A percentile compares a stretch with the other conserved stretches of the same genome.
phyloP scores from a whole-genome alignment of 1,139 yeast genomes.

The Yamadazyma dendronema region DNA sequence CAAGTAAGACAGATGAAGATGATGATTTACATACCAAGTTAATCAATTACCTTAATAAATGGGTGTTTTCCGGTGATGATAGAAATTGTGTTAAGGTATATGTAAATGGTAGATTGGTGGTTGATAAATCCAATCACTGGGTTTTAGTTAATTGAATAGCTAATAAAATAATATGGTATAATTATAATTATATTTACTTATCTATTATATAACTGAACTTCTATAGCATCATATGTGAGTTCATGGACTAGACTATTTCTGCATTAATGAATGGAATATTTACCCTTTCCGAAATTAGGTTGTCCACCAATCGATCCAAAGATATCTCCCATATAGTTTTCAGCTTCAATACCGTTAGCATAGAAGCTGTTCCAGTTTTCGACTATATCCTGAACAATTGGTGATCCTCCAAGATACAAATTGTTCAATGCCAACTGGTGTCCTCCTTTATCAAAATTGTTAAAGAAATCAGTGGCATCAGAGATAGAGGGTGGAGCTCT shows the following conservation, averaged over 20 bases:
- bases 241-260: too few relatives aligned
- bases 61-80: slow-evolving; percentile 96
- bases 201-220: too few relatives aligned
- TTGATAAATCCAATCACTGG: slow-evolving; percentile 41
- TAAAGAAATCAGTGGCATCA: slow-evolving; percentile 50
- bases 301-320: slow-evolving; percentile 49
- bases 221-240: too few relatives aligned
- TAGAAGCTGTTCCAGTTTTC: slow-evolving; percentile 43
- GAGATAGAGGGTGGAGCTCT: slow-evolving; percentile 46
- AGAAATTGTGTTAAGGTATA: slow-evolving; percentile 79
- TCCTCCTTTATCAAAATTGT: slow-evolving; percentile 53
- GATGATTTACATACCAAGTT: slow-evolving; percentile 30
- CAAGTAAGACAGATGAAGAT: slow-evolving; percentile 15
- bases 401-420: slow-evolving; percentile 54
- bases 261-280: slow-evolving; percentile 12
- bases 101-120: slow-evolving; percentile 71
- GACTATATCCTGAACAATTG: slow-evolving; percentile 54
- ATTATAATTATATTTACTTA: too few relatives aligned
- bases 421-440: slow-evolving; percentile 48
- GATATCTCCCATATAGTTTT: slow-evolving; percentile 61
- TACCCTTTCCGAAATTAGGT: slow-evolving; percentile 27
- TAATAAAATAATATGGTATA: neutral
- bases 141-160: slow-evolving; percentile 24
- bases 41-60: slow-evolving; percentile 65
- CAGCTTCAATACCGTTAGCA: slow-evolving; percentile 22